A percentile compares a stretch with the other conserved stretches of the same genome.
Conservation (phyloP, 495 filamentous ascomycete species). For the Viridothelium virens region DNA sequence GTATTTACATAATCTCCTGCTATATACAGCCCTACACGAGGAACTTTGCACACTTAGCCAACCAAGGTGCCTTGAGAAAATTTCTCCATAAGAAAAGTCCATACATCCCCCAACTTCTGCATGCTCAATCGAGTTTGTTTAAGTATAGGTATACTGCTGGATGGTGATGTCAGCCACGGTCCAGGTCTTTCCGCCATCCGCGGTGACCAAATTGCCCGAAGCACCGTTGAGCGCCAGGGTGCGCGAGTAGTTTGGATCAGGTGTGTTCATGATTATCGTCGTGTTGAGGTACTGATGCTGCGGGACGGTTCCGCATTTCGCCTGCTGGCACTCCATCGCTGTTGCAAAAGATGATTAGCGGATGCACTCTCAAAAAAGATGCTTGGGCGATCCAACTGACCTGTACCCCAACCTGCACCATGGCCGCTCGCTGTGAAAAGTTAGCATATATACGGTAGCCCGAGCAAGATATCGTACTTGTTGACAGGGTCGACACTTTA, state of each 20-base stretch:
- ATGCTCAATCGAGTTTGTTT: background rate
- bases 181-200: conserved; percentile 40
- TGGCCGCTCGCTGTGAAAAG: conserved; percentile 29
- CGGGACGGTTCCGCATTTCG: conserved; percentile 37
- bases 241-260: conserved; percentile 37
- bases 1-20: conserved; percentile 2
- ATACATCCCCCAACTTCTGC: conserved; percentile 7
- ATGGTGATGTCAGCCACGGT: conserved; percentile 31
- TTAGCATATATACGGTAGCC: conserved; percentile 7
- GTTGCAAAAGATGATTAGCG: conserved; percentile 9
- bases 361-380: conserved; percentile 5
- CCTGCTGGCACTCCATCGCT: conserved; percentile 37
- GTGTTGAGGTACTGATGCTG: conserved; percentile 39
- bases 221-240: conserved; percentile 33
- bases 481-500: conserved; percentile 37
- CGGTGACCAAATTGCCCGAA: conserved; percentile 35
- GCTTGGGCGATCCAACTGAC: conserved; percentile 3
- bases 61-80: conserved; percentile 1
- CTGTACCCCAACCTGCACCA: conserved; percentile 38
- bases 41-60: background rate
- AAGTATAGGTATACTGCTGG: conserved; percentile 10
- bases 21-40: conserved; percentile 2
- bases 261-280: conserved; percentile 33
- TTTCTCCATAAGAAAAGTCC: background rate
- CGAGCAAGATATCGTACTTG: conserved; percentile 25